Percentiles rank a stretch among this genome's conserved stretches.
These are phyloP conservation scores for Brassica incana DNA, from an alignment of 345 rosid species.

Conservation along the genomic window DNA sequence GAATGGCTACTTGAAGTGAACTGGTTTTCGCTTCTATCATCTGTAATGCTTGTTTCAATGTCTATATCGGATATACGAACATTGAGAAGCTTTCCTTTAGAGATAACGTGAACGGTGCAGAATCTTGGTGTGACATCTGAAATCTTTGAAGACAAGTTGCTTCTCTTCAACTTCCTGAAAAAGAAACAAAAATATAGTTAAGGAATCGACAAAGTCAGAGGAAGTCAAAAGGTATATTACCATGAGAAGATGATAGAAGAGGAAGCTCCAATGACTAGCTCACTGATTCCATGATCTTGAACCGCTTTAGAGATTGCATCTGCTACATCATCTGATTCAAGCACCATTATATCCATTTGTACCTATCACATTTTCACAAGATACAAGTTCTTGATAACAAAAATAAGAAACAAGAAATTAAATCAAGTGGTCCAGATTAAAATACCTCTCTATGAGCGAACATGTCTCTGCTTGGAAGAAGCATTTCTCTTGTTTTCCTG, in stretches of 20 bases:
- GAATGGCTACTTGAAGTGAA: constrained; percentile 43
- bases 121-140: constrained; percentile 55
- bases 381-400: constrained; percentile 1
- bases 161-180: constrained; percentile 42
- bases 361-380: constrained; percentile 44
- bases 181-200: not conserved
- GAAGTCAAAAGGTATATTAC: constrained; percentile 36
- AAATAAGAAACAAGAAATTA: not conserved
- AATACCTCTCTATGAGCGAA: constrained; percentile 63
- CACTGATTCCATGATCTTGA: constrained; percentile 49
- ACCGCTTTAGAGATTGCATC: constrained; percentile 73
- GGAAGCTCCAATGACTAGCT: constrained; percentile 82
- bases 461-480: constrained; percentile 69
- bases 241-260: constrained; percentile 61
- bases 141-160: constrained; percentile 61
- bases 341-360: constrained; percentile 54
- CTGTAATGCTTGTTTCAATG: constrained; percentile 52
- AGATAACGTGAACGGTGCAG: constrained; percentile 70
- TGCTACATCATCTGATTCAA: constrained; percentile 74
- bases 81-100: constrained; percentile 69
- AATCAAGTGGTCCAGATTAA: not conserved
- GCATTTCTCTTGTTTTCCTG: constrained; percentile 58
- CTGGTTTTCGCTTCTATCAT: constrained; percentile 50
- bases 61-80: constrained; percentile 70
- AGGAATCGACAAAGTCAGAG: not conserved